Conservation (phyloP, 371 early-diverging fungal genomes). For the Apophysomyces trapeziformis region DNA sequence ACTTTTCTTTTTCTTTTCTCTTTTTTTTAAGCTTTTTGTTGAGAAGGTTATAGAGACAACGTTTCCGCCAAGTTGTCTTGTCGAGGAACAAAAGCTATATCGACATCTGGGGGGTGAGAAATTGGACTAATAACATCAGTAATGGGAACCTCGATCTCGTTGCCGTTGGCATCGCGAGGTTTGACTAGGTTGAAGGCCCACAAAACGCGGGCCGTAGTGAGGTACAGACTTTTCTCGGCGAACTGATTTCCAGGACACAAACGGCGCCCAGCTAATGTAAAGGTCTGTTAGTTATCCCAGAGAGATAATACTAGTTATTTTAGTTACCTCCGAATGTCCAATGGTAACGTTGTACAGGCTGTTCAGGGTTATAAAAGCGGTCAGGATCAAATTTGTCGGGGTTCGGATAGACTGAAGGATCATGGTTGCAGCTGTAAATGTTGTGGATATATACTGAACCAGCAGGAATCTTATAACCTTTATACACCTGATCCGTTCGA, state of each 20-base stretch:
- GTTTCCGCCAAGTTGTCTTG: neutral
- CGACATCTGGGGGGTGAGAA: neutral
- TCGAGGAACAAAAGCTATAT: slow-evolving; percentile 7
- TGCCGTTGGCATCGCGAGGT: neutral
- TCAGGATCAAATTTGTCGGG: slow-evolving; percentile 32
- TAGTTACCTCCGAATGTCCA: slow-evolving; percentile 3
- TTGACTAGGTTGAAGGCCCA: neutral
- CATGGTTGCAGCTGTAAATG: neutral
- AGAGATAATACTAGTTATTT: neutral
- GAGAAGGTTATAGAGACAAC: neutral
- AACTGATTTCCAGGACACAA: slow-evolving; percentile 15
- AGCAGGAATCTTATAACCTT: slow-evolving; percentile 13
- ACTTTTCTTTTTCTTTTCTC: too few relatives aligned
- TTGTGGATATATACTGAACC: neutral
- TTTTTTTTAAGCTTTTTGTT: too few relatives aligned
- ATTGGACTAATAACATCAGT: neutral
- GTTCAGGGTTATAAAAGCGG: slow-evolving; percentile 28
- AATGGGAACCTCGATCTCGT: neutral
- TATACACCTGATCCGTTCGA: slow-evolving; percentile 11
- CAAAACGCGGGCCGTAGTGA: neutral
- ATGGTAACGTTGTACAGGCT: neutral
- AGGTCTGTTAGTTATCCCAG: neutral
- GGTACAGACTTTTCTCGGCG: slow-evolving; percentile 8
- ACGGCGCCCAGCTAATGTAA: neutral
- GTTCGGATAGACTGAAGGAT: slow-evolving; percentile 19